Percentiles rank a stretch among this genome's conserved stretches.
phyloP scores from a whole-genome alignment of 2,329 filamentous ascomycete species.

The Metarhizium guizhouense region DNA sequence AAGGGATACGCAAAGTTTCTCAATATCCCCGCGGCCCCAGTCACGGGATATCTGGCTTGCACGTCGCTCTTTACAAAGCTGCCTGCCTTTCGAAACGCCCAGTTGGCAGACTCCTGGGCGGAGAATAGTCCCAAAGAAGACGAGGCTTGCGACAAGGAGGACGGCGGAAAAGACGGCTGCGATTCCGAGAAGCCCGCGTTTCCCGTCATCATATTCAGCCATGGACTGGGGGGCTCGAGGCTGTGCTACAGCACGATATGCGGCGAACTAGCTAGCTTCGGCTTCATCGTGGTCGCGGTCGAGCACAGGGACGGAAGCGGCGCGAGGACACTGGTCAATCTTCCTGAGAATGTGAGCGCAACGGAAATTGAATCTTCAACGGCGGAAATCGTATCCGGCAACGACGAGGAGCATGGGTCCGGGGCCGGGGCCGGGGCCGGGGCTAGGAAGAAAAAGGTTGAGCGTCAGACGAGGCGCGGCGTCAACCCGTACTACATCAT shows the following conservation, averaged over 20 bases:
- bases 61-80: conserved; percentile 57
- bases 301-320: conserved; percentile 59
- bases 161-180: conserved; percentile 11
- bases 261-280: conserved; percentile 57
- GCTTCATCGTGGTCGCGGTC: conserved; percentile 54
- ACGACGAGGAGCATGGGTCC: conserved; percentile 8
- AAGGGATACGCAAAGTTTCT: conserved; percentile 56
- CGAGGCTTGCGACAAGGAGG: conserved; percentile 18
- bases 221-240: conserved; percentile 54
- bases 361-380: conserved; percentile 20
- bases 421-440: conserved; percentile 14
- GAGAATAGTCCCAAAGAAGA: conserved; percentile 25
- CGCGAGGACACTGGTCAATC: conserved; percentile 51
- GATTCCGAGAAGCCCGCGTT: conserved; percentile 36
- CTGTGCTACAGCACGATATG: conserved; percentile 55
- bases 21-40: conserved; percentile 37
- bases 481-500: conserved; percentile 35
- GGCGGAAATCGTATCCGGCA: conserved; percentile 14
- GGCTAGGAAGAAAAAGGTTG: conserved; percentile 22
- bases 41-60: conserved; percentile 43
- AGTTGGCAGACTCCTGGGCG: conserved; percentile 46
- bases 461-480: conserved; percentile 16
- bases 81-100: conserved; percentile 53
- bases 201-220: conserved; percentile 56
- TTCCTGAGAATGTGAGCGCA: conserved; percentile 31